Evolutionary conservation across 306 rosid genomes (phyloP).

Genomic region (Quercus cerris): DNA sequence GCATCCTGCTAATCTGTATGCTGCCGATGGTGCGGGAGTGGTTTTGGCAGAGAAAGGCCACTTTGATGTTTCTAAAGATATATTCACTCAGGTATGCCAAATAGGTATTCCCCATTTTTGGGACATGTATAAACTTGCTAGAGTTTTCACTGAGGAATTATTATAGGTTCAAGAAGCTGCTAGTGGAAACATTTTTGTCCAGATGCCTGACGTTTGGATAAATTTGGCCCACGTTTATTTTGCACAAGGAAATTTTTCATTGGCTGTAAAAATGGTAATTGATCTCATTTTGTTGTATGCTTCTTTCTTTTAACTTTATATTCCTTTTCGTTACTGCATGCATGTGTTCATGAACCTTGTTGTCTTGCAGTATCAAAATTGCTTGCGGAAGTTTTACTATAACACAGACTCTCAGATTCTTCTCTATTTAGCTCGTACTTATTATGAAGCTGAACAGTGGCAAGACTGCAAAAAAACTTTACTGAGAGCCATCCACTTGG

Average conservation of each 20-base stretch:
- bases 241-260: conserved; percentile 90
- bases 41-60: conserved; percentile 97
- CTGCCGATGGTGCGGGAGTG: conserved; percentile 98
- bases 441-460: conserved; percentile 99
- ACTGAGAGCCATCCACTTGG: conserved; percentile 92
- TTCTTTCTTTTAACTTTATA: conserved; percentile 5
- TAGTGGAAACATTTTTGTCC: conserved; percentile 96
- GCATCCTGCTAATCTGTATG: conserved; percentile 91
- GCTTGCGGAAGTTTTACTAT: conserved; percentile 90
- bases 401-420: conserved; percentile 95
- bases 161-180: conserved; percentile 99
- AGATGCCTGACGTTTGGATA: conserved; percentile 99
- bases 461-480: conserved; percentile 96
- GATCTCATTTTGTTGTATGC: conserved; percentile 16
- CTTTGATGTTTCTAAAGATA: conserved; percentile 96
- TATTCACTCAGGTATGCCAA: conserved; percentile 63
- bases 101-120: conserved; percentile 15
- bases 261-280: conserved; percentile 95
- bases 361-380: conserved; percentile 88
- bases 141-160: conserved; percentile 22
- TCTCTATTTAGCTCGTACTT: conserved; percentile 92
- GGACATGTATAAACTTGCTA: conserved; percentile 9
- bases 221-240: conserved; percentile 97
- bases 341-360: conserved; percentile 31
- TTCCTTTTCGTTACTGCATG: conserved; percentile 10